Evolutionary conservation across 192 early-diverging fungal genomes (phyloP), one percentile per base, ranked within the genome.

Genomic region (Helicostylum pulchrum): DNA sequence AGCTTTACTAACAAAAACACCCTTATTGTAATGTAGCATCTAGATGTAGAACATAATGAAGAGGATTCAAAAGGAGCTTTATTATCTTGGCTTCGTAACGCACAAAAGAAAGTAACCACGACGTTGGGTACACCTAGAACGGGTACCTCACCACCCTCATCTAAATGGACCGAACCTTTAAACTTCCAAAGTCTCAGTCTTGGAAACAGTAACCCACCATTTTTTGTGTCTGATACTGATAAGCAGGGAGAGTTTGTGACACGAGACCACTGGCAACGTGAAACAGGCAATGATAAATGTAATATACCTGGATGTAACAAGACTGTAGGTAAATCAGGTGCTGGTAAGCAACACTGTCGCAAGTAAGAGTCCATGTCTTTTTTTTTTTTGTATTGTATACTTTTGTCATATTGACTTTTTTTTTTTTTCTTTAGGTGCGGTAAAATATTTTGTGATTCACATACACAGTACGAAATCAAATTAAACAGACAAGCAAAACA

Each of bases 401-500:
- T 26, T 26, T 53, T 5, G 0, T 14, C 14, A 12, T 53, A 53
- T 53, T 54, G 11, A 54, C 15, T 54, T 54, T 0, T 30, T 53
- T 9, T 23, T 31, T 53, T 31, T 23, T 31, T 53, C 14, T 23
- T 26, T 12, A n/a, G 84, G 36, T 90, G 88, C 56, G 88, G 88
- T 0, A 71, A 81, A 31, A 39, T 88, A 19, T 84, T 83, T 71
- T 90, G 88, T 55, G 78, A 77, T 15, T 62, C 69, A 21, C 88
- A 90, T 58, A 82, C 80, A 30, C 78, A 70, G 1, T 80, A 78
- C 51, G 67, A 77, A 31, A 75, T 89, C 66, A 82, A 83, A 51
- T 73, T 91, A 34, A 77, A 83, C 60, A 70, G 71, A 0, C 74
- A 81, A 39, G 89, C 87, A 2, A 62, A 70, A 17, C 87, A 91